These are phyloP conservation scores for Boletus vinaceobasis DNA, from an alignment of 768 basidiomycete species.

Conservation along the genomic window DNA sequence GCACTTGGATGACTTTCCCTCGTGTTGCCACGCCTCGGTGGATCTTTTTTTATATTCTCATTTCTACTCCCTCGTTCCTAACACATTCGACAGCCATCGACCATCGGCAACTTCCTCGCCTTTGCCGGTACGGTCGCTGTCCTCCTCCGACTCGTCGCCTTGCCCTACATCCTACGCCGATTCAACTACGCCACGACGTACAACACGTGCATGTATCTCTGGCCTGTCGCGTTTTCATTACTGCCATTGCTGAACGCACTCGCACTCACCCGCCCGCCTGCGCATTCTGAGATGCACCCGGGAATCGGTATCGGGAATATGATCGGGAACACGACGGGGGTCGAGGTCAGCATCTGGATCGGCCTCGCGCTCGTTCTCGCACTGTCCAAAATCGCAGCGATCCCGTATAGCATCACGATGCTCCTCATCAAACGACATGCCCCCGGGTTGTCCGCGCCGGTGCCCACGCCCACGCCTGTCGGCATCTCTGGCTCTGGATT, in stretches of 20 bases:
- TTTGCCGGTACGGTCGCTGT: constrained; percentile 46
- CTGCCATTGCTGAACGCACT: constrained; percentile 4
- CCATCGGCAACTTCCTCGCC: constrained; percentile 57
- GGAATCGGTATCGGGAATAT: no score
- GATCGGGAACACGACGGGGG: rapidly evolving
- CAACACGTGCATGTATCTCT: constrained; percentile 4
- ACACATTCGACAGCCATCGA: constrained; percentile 36
- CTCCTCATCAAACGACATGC: constrained; percentile 53
- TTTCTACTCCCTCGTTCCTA: constrained; percentile 13
- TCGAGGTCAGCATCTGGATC: constrained; percentile 40
- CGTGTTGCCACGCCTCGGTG: background rate
- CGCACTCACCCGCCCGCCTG: background rate
- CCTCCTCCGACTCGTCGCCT: constrained; percentile 43
- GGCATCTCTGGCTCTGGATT: background rate
- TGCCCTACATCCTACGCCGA: constrained; percentile 35
- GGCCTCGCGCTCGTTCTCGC: constrained; percentile 42
- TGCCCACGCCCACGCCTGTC: background rate
- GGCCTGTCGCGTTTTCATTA: constrained; percentile 1
- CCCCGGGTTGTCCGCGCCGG: constrained; percentile 8
- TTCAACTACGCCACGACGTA: constrained; percentile 7
- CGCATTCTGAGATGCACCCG: background rate
- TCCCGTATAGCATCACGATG: constrained; percentile 48
- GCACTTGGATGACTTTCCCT: no score
- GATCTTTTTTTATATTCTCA: background rate
- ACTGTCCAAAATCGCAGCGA: constrained; percentile 27